Evolutionary conservation across 2,329 filamentous ascomycete genomes (phyloP).

Genomic region (Pyrenophora tritici-repentis): DNA sequence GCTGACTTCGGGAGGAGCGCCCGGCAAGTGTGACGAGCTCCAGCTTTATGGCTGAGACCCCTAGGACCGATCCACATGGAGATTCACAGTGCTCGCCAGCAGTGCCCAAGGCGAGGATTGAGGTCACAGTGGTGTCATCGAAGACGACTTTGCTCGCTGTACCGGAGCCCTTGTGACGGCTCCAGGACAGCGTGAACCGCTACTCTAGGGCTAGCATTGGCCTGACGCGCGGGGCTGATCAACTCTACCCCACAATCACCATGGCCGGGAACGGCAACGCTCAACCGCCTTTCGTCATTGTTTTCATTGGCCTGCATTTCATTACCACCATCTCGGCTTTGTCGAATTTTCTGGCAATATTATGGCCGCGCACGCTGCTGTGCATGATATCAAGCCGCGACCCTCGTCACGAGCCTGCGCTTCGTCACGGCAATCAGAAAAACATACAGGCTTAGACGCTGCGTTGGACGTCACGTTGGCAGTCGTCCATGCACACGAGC

Average conservation of each 20-base stretch:
- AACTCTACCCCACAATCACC: constrained; percentile 17
- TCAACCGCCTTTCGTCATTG: constrained; percentile 25
- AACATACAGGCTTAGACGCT: too few species aligned
- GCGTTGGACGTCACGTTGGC: too few species aligned
- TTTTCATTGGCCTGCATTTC: constrained; percentile 15
- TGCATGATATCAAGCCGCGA: too few species aligned
- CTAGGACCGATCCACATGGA: constrained; percentile 15
- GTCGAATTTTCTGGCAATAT: too few species aligned
- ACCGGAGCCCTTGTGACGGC: constrained; percentile 17
- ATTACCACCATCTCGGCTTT: too few species aligned
- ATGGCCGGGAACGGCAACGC: constrained; percentile 26
- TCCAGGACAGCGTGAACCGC: constrained; percentile 4
- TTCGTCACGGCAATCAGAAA: background rate
- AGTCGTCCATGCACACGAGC: too few species aligned
- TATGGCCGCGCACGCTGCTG: too few species aligned
- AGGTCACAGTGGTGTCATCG: constrained; percentile 20
- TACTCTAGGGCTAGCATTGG: constrained; percentile 17
- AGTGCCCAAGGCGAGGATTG: constrained; percentile 1
- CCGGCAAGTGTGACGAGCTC: constrained; percentile 24
- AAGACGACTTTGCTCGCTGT: background rate
- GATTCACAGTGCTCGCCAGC: background rate
- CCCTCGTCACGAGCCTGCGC: too few species aligned
- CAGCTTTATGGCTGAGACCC: constrained; percentile 14
- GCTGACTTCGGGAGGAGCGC: constrained; percentile 25
- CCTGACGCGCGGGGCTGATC: constrained; percentile 4